phyloP scores from a whole-genome alignment of 1,139 yeast genomes.

The Magnusiomyces sp. region DNA sequence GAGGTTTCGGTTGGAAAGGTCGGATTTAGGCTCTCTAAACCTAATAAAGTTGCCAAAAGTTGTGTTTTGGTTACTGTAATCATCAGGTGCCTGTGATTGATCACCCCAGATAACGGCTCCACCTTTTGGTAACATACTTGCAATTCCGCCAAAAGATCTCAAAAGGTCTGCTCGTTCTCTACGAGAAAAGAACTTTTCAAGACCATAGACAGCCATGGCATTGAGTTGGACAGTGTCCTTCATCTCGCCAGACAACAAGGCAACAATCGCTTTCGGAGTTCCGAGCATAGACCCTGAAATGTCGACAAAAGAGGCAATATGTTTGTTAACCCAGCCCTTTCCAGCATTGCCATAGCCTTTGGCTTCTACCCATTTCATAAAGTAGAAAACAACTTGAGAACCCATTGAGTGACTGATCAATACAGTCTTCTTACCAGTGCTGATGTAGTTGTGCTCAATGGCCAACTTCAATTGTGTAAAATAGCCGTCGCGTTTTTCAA shows the following conservation, averaged over 20 bases:
- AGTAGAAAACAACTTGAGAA: constrained; percentile 75
- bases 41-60: constrained; percentile 72
- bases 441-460: constrained; percentile 49
- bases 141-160: constrained; percentile 84
- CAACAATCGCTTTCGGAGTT: constrained; percentile 89
- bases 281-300: constrained; percentile 85
- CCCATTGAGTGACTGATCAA: constrained; percentile 96
- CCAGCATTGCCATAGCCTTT: constrained; percentile 92
- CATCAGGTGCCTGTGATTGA: constrained; percentile 41
- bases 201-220: constrained; percentile 85
- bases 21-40: constrained; percentile 42
- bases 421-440: constrained; percentile 64
- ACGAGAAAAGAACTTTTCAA: constrained; percentile 87
- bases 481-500: constrained; percentile 79
- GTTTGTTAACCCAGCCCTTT: constrained; percentile 70
- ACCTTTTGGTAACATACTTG: constrained; percentile 95
- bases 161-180: constrained; percentile 81
- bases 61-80: constrained; percentile 34
- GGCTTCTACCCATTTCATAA: constrained; percentile 95
- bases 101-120: constrained; percentile 87
- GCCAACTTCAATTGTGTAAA: constrained; percentile 65
- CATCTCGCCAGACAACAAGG: constrained; percentile 93
- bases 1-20: constrained; percentile 42
- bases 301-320: constrained; percentile 72
- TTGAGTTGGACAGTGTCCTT: constrained; percentile 92